Conservation (phyloP, 306 rosid species). For the Ormosia emarginata region DNA sequence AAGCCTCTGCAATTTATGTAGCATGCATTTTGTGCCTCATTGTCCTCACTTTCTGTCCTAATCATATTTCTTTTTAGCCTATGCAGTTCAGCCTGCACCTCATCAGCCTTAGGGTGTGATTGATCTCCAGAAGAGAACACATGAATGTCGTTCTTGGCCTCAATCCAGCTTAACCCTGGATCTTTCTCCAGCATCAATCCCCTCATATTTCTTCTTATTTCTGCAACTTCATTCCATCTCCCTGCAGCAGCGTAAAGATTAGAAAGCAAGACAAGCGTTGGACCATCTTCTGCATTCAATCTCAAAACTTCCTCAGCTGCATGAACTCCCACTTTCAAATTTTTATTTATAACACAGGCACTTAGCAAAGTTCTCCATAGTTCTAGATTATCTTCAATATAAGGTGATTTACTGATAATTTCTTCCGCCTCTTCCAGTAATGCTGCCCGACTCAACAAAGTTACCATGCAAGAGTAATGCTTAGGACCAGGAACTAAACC, state of each 20-base stretch:
- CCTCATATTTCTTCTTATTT: constrained; percentile 60
- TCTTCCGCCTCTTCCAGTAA: constrained; percentile 66
- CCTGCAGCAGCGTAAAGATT: constrained; percentile 68
- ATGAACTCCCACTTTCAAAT: constrained; percentile 62
- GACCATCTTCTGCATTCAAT: constrained; percentile 59
- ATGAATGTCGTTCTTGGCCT: constrained; percentile 52
- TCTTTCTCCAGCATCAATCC: constrained; percentile 47
- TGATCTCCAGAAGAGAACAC: constrained; percentile 65
- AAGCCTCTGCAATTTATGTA: constrained; percentile 11
- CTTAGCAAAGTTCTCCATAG: constrained; percentile 81
- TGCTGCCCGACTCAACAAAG: constrained; percentile 67
- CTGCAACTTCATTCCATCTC: constrained; percentile 60
- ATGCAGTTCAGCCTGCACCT: constrained; percentile 51
- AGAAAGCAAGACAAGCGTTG: constrained; percentile 67
- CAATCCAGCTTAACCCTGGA: constrained; percentile 85
- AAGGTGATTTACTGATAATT: constrained; percentile 58
- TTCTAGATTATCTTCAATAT: constrained; percentile 44
- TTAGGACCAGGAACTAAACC: constrained; percentile 66
- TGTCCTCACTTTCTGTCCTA: constrained; percentile 36
- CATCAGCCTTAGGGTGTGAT: constrained; percentile 47
- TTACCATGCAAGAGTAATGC: constrained; percentile 87
- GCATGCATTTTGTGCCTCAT: constrained; percentile 19
- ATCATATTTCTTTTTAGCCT: constrained; percentile 58
- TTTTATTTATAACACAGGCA: constrained; percentile 57
- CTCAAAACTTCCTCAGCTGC: constrained; percentile 61